A percentile compares a stretch with the other conserved stretches of the same genome.
Conservation (phyloP, 2,329 filamentous ascomycete species). For the Biscogniauxia sp. region DNA sequence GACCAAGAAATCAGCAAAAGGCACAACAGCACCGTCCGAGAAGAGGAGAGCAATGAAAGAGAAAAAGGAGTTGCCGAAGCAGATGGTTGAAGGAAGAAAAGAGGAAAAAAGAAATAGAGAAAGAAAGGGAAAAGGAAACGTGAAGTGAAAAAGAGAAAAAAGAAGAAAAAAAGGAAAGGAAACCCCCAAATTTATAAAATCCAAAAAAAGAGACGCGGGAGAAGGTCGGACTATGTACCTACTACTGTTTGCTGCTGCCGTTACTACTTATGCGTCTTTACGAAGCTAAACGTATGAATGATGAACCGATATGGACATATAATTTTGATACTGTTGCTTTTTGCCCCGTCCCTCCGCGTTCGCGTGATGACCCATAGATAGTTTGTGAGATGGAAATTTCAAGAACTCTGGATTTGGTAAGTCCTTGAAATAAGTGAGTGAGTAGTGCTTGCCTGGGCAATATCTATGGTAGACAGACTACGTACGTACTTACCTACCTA, state of each 20-base stretch:
- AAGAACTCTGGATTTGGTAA: too few relatives aligned
- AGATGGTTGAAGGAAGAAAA: background rate
- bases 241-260: background rate
- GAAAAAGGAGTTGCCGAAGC: background rate
- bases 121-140: slow-evolving; percentile 1
- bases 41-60: background rate
- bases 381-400: too few relatives aligned
- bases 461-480: too few relatives aligned
- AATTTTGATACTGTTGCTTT: background rate
- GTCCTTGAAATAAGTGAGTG: too few relatives aligned
- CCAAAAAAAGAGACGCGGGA: slow-evolving; percentile 6
- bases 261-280: slow-evolving; percentile 22
- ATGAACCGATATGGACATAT: slow-evolving; percentile 30
- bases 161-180: slow-evolving; percentile 13
- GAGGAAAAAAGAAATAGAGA: slow-evolving; percentile 14
- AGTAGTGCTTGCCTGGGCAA: too few relatives aligned
- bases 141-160: background rate
- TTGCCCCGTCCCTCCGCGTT: background rate
- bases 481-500: too few relatives aligned
- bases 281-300: slow-evolving; percentile 32
- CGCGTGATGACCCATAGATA: too few relatives aligned
- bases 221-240: background rate
- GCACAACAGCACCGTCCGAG: slow-evolving; percentile 5
- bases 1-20: background rate
- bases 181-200: too few relatives aligned